These are phyloP conservation scores for Plectranthus barbatus DNA, from an alignment of 257 asterid species.

Conservation along the genomic window DNA sequence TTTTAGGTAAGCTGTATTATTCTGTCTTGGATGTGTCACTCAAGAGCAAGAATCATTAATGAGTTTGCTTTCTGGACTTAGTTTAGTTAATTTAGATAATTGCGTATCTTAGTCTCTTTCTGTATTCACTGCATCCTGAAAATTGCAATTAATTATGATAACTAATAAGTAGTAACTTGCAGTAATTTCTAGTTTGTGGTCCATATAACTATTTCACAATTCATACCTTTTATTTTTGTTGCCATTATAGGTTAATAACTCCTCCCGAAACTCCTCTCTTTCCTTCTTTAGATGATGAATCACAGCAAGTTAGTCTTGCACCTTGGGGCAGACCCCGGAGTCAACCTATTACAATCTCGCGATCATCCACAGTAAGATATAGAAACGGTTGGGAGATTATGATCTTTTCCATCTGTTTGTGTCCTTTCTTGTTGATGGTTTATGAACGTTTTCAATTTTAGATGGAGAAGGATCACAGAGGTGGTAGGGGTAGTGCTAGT, in stretches of 20 bases:
- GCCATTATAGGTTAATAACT: constrained; percentile 88
- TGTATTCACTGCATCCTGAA: neutral
- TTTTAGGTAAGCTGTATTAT: neutral
- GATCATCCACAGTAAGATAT: constrained; percentile 65
- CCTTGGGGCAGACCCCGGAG: constrained; percentile 89
- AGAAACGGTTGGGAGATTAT: neutral
- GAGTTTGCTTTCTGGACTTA: neutral
- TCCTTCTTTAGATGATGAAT: constrained; percentile 80
- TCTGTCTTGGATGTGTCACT: neutral
- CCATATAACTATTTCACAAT: no score
- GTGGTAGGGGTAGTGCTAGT: constrained; percentile 80
- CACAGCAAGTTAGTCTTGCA: constrained; percentile 35
- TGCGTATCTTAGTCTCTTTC: neutral
- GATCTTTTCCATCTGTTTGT: neutral
- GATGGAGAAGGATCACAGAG: constrained; percentile 73
- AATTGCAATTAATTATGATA: no score
- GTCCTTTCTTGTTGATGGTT: constrained; percentile 4
- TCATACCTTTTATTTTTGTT: no score
- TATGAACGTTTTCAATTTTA: constrained; percentile 24
- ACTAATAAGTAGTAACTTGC: no score
- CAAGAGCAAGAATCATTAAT: no score
- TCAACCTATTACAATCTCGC: constrained; percentile 75
- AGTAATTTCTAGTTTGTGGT: no score
- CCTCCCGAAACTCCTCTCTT: constrained; percentile 99
- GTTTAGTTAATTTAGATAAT: neutral